These are phyloP conservation scores for Colletotrichum acutatum DNA, from an alignment of 2,329 filamentous ascomycete genomes.

Conservation along the genomic window DNA sequence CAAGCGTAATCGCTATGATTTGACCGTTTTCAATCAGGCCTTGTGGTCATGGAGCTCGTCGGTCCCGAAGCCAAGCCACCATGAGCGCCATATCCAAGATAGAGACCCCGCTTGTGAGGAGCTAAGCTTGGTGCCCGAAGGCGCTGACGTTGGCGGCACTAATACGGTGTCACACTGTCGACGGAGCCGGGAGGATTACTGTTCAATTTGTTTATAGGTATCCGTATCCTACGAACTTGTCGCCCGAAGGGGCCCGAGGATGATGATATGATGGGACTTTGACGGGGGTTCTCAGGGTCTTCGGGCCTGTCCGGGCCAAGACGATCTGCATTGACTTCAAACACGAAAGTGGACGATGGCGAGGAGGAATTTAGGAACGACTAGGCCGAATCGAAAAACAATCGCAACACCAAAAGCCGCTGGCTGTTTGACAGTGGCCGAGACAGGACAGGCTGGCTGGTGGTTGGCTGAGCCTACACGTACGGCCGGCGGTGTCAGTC, in stretches of 20 bases:
- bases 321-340: constrained; percentile 15
- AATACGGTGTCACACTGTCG: not conserved
- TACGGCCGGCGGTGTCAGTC: constrained; percentile 12
- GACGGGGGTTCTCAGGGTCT: not conserved
- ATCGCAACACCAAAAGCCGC: constrained; percentile 1
- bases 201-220: no score
- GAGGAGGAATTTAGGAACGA: not conserved
- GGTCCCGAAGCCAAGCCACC: not conserved
- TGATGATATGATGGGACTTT: not conserved
- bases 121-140: not conserved
- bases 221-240: not conserved
- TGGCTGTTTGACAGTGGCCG: constrained; percentile 14
- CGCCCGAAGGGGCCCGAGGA: not conserved
- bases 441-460: constrained; percentile 12
- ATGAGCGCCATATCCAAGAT: not conserved
- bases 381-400: not conserved
- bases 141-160: not conserved
- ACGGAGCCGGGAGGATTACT: no score
- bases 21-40: constrained; percentile 26
- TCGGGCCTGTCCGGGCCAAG: constrained; percentile 10
- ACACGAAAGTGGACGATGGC: not conserved
- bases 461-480: not conserved
- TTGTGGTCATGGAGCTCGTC: not conserved
- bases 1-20: not conserved
- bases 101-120: not conserved